Evolutionary conservation across 495 filamentous ascomycete genomes (phyloP).

Genomic region (Neurospora sp.): DNA sequence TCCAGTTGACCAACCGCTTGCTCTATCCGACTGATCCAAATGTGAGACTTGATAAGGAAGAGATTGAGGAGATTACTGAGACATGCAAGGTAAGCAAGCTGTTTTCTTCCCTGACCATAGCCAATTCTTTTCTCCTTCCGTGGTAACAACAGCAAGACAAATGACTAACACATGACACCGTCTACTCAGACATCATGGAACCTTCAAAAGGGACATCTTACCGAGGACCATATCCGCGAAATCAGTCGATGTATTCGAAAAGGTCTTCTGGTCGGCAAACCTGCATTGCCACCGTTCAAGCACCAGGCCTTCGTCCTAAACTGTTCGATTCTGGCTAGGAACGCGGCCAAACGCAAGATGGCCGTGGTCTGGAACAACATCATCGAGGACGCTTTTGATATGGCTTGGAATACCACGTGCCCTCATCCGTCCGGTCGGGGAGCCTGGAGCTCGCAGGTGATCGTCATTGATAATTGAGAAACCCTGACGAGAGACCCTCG

Average conservation of each 20-base stretch:
- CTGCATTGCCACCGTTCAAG: background rate
- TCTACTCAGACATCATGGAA: background rate
- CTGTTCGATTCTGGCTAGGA: background rate
- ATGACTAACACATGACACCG: background rate
- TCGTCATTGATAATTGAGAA: background rate
- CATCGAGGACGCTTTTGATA: background rate
- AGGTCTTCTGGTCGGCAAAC: background rate
- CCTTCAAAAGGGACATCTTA: background rate
- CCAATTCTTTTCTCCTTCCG: background rate
- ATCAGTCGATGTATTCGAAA: background rate
- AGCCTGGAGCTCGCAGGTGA: background rate
- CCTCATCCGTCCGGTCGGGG: background rate
- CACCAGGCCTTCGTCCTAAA: background rate
- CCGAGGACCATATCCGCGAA: background rate
- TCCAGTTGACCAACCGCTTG: background rate
- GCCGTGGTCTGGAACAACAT: background rate
- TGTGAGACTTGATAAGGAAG: background rate
- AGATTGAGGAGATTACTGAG: background rate
- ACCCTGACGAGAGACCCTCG: too few relatives aligned
- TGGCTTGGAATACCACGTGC: background rate
- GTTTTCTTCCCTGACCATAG: background rate
- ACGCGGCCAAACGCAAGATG: background rate
- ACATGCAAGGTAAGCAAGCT: background rate
- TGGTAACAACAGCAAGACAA: background rate
- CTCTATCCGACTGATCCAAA: background rate